Evolutionary conservation across 768 basidiomycete species (phyloP).

Genomic region (Phylloporus sp.): DNA sequence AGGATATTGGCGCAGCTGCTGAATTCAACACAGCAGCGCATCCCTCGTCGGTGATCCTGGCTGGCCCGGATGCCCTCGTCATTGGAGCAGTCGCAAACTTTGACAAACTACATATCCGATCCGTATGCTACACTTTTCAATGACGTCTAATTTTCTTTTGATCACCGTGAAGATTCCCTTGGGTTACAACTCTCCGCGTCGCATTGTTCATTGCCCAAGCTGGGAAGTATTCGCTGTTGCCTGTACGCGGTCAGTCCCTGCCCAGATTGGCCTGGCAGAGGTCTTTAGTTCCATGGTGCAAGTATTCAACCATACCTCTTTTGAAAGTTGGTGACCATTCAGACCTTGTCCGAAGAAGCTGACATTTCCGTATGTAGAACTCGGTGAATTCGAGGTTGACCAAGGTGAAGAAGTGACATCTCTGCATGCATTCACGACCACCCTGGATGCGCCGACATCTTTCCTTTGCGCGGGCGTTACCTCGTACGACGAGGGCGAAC

Average conservation of each 20-base stretch:
- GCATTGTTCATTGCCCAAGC: constrained; percentile 54
- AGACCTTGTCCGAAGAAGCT: neutral
- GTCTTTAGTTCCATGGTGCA: constrained; percentile 52
- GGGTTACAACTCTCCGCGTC: constrained; percentile 65
- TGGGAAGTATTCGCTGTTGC: constrained; percentile 62
- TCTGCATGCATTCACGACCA: constrained; percentile 32
- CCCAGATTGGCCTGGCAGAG: constrained; percentile 48
- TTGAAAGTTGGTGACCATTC: constrained; percentile 47
- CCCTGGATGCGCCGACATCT: constrained; percentile 30
- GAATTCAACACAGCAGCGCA: constrained; percentile 46
- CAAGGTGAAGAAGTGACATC: constrained; percentile 61
- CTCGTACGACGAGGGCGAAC: constrained; percentile 37
- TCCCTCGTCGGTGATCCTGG: constrained; percentile 53
- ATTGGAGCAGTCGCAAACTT: constrained; percentile 66
- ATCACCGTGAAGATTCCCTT: constrained; percentile 50
- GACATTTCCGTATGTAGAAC: constrained; percentile 14
- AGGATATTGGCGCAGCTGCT: constrained; percentile 52
- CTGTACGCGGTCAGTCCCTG: constrained; percentile 50
- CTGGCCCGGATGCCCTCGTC: constrained; percentile 46
- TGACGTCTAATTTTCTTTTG: neutral
- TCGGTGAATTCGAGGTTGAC: constrained; percentile 29
- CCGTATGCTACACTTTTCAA: constrained; percentile 42
- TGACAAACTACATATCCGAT: constrained; percentile 76
- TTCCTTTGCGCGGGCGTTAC: constrained; percentile 51
- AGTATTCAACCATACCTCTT: constrained; percentile 59